These are phyloP conservation scores for Larix kaempferi DNA, from an alignment of 75 land plant genomes.

Conservation along the genomic window DNA sequence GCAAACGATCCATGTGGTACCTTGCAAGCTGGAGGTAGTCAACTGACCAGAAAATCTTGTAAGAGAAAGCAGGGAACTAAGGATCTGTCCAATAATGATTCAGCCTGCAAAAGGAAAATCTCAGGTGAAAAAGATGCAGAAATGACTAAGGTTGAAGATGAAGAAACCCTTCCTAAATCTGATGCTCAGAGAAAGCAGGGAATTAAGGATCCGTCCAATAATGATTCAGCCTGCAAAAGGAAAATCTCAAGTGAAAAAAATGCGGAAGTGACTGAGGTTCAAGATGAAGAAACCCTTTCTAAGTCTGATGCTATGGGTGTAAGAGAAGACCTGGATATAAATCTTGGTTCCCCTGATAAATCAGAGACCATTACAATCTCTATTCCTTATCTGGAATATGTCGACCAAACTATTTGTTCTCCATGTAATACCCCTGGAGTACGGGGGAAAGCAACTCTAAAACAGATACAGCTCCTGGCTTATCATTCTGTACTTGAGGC, in stretches of 20 bases:
- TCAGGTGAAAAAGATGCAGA: not conserved
- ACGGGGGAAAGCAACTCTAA: not conserved
- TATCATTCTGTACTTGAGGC: conserved; percentile 13
- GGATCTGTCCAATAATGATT: not conserved
- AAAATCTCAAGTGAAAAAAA: not conserved
- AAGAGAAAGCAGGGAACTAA: not conserved
- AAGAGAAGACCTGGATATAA: not conserved
- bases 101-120: not conserved
- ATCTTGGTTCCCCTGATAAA: not conserved
- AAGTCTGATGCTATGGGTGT: not conserved
- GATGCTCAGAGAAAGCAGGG: not conserved
- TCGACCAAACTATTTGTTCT: not conserved
- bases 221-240: not conserved
- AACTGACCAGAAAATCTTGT: not conserved
- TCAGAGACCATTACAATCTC: not conserved
- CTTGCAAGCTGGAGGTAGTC: not conserved
- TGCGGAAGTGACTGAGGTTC: not conserved
- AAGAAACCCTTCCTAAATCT: not conserved
- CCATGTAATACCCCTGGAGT: not conserved
- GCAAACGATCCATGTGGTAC: not conserved
- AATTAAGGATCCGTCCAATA: not conserved
- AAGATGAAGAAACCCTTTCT: not conserved
- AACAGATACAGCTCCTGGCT: not conserved
- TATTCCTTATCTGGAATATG: not conserved
- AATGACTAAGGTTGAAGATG: not conserved